Evolutionary conservation across 2,329 filamentous ascomycete species (phyloP), one percentile per base, ranked within the genome.

Genomic region (Claviceps sp.): DNA sequence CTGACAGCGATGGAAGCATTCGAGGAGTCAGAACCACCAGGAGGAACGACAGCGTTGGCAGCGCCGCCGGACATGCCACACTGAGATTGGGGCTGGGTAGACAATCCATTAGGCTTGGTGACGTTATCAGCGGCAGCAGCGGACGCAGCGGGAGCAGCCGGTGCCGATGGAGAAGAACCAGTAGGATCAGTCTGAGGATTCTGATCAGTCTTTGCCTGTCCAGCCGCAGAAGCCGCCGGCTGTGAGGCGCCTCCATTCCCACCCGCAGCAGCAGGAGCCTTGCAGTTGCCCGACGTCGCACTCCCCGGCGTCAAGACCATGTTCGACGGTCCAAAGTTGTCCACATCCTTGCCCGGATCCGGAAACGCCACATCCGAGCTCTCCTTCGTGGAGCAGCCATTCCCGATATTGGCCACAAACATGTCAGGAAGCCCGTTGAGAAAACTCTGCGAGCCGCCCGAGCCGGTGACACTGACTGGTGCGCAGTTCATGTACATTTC

Each of bases 401-500:
- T 74, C 2, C 64, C 67, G 5, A 86, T 61, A 61, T 88, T 88
- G 61, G 82, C 85, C 11, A 80, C 69, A 56, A 88, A 86, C 67
- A 89, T 78, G 29, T 78, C 68, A 0, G 86, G 86, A 80, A 94
- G 82, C 0, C 69, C 65, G 40, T 78, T 64, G 55, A 83, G 77
- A 57, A 78, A 78, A 1, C 72, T 66, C 52, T 79, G 60, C 44
- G 67, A 66, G 50, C 77, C 77, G 0, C 68, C 69, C 0, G 55
- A 57, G 8, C 78, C 78, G 0, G 78, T 79, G 23, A 97, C 74
- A 0, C 74, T 77, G 47, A 95, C 67, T 0, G 87, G 80, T 0
- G 85, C 88, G 60, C 91, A 98, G 76, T 95, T 94, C 89, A 95
- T 95, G 76, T 97, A 96, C 77, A 95, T 88, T 65, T 97, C 93